These are phyloP conservation scores for Penicillium sp. DNA, from an alignment of 2,329 filamentous ascomycete genomes.

Conservation along the genomic window DNA sequence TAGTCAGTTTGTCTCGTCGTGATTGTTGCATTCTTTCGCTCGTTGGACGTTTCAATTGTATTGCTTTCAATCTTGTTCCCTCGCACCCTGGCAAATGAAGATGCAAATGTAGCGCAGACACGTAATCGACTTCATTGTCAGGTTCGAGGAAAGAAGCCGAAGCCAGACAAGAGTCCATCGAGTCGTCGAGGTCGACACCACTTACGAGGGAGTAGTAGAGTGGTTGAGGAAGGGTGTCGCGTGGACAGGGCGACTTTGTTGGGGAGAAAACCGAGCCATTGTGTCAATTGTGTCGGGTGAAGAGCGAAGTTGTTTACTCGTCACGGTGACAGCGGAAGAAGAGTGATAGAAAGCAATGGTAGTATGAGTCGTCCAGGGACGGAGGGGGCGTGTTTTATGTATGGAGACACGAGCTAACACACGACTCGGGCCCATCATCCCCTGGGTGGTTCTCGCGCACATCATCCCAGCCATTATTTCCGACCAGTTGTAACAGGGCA, in stretches of 20 bases:
- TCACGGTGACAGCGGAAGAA: conserved; percentile 22
- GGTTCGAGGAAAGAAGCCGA: background rate
- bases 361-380: conserved; percentile 16
- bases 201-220: conserved; percentile 38
- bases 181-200: conserved; percentile 1
- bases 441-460: conserved; percentile 34
- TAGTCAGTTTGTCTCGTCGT: background rate
- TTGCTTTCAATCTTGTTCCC: background rate
- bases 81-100: background rate
- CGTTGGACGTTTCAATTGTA: too few species aligned
- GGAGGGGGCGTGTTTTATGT: conserved; percentile 40
- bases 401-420: conserved; percentile 31
- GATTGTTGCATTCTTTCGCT: background rate
- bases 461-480: conserved; percentile 37
- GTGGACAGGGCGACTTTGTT: conserved; percentile 43
- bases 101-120: background rate
- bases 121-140: background rate
- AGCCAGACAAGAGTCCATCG: background rate
- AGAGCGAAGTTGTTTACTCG: conserved; percentile 30
- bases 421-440: conserved; percentile 31
- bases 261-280: conserved; percentile 42
- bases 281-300: conserved; percentile 37
- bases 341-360: conserved; percentile 24
- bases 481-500: conserved; percentile 54
- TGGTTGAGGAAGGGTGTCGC: conserved; percentile 41